Base-by-base conservation (phyloP, 1,284 basidiomycete species). In the Grifola frondosa region DNA sequence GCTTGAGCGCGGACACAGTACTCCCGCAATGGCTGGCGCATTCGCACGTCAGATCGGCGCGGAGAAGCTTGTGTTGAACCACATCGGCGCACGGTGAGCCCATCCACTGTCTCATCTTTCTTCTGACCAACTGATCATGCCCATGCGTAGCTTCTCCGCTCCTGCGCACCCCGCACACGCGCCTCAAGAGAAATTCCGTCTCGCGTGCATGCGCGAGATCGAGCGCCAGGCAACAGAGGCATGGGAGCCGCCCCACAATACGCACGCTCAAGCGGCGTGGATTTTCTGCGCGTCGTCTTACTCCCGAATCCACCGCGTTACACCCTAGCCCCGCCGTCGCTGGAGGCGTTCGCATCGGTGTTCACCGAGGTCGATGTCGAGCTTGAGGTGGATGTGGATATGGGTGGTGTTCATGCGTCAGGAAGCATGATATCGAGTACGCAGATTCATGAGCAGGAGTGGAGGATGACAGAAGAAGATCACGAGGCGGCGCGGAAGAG, bases 11-110 rank as follows among this genome's bases (percentile, higher is more conserved):
- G 92, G 91, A 0, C 93, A 96, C 64, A 93, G 91, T 16, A 87
- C 87, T 1, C 87, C 91, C 1, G 71, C 70, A 19, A 88, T 90
- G 75, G 93, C 91, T 1, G 93, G 91, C 9, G 70, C 64, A 24
- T 94, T 94, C 61, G 91, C 91, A 2, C 76, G 73, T 37, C 58
- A 56, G 1, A 75, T 91, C 40, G 69, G 73, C 5, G 89, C 91
- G 12, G 68, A 79, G 50, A 66, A 76, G 42, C 68, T 96, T 5
- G 78, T 88, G 13, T 62, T 96, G 46, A 95, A 95, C 63, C 92
- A 95, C 62, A 87, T 94, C 39, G 84, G 89, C 37, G 73, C 74
- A 42, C 78, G 84, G 88, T 90, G 50, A 15, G 53, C 46, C 26
- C n/a, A n/a, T 30, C 16, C 22, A 40, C 32, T 37, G 12, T 22